phyloP scores from a whole-genome alignment of 306 rosid genomes.

The Corylus avellana region DNA sequence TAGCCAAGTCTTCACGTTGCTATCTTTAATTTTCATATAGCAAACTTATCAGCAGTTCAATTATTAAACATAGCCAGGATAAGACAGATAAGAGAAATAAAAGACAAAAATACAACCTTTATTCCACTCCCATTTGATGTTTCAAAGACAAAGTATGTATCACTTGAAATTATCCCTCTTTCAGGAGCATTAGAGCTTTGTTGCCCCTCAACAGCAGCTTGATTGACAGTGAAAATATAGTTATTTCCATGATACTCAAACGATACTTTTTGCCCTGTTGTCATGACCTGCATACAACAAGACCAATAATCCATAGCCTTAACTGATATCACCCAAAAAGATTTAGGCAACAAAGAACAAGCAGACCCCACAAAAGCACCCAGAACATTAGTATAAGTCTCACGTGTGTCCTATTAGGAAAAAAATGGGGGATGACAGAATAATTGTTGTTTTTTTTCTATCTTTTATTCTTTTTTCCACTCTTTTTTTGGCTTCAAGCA shows the following conservation, averaged over 20 bases:
- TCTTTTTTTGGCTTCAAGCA: background rate
- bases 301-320: slow-evolving; percentile 10
- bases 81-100: slow-evolving; percentile 5
- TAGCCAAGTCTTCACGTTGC: background rate
- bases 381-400: background rate
- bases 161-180: slow-evolving; percentile 84
- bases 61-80: slow-evolving; percentile 15
- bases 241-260: slow-evolving; percentile 83
- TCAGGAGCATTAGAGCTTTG: slow-evolving; percentile 59
- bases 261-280: slow-evolving; percentile 81
- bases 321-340: slow-evolving; percentile 4
- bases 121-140: slow-evolving; percentile 83
- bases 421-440: background rate
- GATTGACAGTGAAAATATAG: slow-evolving; percentile 76
- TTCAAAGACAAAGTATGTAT: slow-evolving; percentile 85
- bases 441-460: background rate
- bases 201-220: slow-evolving; percentile 68
- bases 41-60: slow-evolving; percentile 15
- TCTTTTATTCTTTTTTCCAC: background rate
- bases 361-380: background rate
- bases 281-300: slow-evolving; percentile 69
- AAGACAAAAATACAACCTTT: slow-evolving; percentile 56
- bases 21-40: slow-evolving; percentile 7
- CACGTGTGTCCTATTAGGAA: background rate
- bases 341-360: background rate